Evolutionary conservation across 1,284 basidiomycete species (phyloP).

Genomic region (Boletellus sp.): DNA sequence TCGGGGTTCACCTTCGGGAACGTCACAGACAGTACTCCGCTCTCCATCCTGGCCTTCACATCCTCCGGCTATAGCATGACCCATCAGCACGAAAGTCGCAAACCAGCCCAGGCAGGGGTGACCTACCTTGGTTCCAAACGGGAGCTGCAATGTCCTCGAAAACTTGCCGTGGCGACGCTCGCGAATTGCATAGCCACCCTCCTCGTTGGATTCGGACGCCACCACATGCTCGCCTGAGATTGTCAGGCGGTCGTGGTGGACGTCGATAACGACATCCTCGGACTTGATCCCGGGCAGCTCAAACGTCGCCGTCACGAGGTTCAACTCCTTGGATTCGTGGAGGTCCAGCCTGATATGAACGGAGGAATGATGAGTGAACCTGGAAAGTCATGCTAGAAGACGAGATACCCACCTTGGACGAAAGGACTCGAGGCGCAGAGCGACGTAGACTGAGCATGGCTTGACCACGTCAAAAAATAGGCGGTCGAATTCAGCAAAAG

Average conservation of each 20-base stretch:
- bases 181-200: background rate
- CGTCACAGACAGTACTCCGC: conserved; percentile 25
- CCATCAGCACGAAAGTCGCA: background rate
- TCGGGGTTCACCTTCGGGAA: conserved; percentile 23
- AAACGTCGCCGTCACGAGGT: conserved; percentile 42
- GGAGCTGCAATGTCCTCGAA: conserved; percentile 1
- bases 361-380: background rate
- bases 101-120: background rate
- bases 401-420: background rate
- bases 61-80: conserved; percentile 10
- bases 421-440: background rate
- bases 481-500: background rate
- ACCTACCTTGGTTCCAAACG: conserved; percentile 2
- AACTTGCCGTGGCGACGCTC: conserved; percentile 6
- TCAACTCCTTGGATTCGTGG: conserved; percentile 37
- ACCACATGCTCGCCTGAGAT: conserved; percentile 39
- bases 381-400: background rate
- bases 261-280: conserved; percentile 39
- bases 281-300: conserved; percentile 43
- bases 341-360: conserved; percentile 41
- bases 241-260: conserved; percentile 40
- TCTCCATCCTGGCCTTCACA: conserved; percentile 10
- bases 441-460: too few relatives aligned
- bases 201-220: background rate
- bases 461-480: background rate